Evolutionary conservation across 495 filamentous ascomycete genomes (phyloP).

Genomic region (Bryoglossum gracile): DNA sequence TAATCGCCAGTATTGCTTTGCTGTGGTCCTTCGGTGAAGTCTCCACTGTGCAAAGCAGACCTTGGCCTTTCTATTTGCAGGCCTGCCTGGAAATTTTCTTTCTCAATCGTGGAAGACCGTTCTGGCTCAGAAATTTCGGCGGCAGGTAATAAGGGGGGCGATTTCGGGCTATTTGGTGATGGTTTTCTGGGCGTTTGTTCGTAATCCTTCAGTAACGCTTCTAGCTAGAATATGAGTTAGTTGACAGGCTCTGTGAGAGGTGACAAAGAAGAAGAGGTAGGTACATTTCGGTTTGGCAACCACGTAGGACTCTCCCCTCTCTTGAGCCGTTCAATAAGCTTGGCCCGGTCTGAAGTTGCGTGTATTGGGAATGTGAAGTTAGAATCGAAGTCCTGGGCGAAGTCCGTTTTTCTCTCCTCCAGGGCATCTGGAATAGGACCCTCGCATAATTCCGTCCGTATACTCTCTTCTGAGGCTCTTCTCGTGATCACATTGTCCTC

Average conservation of each 20-base stretch:
- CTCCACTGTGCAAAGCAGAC: slow-evolving; percentile 82
- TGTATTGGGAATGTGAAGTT: slow-evolving; percentile 13
- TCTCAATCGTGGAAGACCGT: slow-evolving; percentile 1
- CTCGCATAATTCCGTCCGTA: slow-evolving; percentile 50
- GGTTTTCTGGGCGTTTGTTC: slow-evolving; percentile 17
- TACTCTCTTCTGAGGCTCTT: slow-evolving; percentile 33
- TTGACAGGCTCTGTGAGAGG: not conserved
- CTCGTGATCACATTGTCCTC: slow-evolving; percentile 7
- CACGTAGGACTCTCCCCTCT: slow-evolving; percentile 70
- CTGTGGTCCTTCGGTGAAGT: slow-evolving; percentile 58
- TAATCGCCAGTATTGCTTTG: not conserved
- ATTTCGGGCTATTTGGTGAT: slow-evolving; percentile 1
- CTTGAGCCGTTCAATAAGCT: slow-evolving; percentile 83
- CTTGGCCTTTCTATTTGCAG: slow-evolving; percentile 71
- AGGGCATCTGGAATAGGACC: slow-evolving; percentile 38
- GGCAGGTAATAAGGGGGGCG: slow-evolving; percentile 17
- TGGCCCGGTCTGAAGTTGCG: slow-evolving; percentile 48
- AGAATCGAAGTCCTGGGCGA: slow-evolving; percentile 7
- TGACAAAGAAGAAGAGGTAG: slow-evolving; percentile 22
- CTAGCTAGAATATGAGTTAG: slow-evolving; percentile 9
- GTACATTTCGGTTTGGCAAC: slow-evolving; percentile 58
- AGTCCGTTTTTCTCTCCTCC: slow-evolving; percentile 23
- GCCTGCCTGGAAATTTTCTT: slow-evolving; percentile 27
- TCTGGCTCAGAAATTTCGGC: slow-evolving; percentile 16
- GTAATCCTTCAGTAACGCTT: slow-evolving; percentile 15